These are phyloP conservation scores for Knufia petricola DNA, from an alignment of 2,329 filamentous ascomycete genomes.

Conservation along the genomic window DNA sequence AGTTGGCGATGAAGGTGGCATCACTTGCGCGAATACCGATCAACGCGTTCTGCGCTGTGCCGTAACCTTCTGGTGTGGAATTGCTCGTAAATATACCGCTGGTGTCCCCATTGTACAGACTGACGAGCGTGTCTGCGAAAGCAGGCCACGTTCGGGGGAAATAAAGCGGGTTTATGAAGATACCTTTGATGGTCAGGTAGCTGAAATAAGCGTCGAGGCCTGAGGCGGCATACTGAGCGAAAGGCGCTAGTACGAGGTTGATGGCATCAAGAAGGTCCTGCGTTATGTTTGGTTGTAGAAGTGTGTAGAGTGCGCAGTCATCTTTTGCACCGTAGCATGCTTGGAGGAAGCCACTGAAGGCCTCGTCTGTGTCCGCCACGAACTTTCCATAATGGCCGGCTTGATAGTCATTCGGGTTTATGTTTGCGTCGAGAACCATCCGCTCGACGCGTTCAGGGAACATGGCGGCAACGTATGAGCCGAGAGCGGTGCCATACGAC, in stretches of 20 bases:
- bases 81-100: background rate
- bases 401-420: slow-evolving; percentile 12
- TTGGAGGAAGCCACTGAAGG: slow-evolving; percentile 8
- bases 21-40: slow-evolving; percentile 14
- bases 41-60: background rate
- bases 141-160: slow-evolving; percentile 5
- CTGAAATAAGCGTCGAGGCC: background rate
- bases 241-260: slow-evolving; percentile 1
- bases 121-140: slow-evolving; percentile 5
- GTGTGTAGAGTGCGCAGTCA: slow-evolving; percentile 2
- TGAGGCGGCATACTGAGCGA: slow-evolving; percentile 5
- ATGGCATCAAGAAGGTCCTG: slow-evolving; percentile 7
- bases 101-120: background rate
- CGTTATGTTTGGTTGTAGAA: background rate
- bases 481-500: slow-evolving; percentile 27
- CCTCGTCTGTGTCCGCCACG: slow-evolving; percentile 6
- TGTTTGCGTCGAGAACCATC: slow-evolving; percentile 27
- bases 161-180: slow-evolving; percentile 6
- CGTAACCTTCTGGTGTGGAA: background rate
- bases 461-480: slow-evolving; percentile 30
- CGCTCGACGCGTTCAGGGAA: slow-evolving; percentile 33
- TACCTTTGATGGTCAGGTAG: background rate
- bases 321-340: slow-evolving; percentile 7
- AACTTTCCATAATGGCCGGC: slow-evolving; percentile 2
- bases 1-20: slow-evolving; percentile 7